Conservation (phyloP, 139 green algal species). For the Asterochloris sp. region DNA sequence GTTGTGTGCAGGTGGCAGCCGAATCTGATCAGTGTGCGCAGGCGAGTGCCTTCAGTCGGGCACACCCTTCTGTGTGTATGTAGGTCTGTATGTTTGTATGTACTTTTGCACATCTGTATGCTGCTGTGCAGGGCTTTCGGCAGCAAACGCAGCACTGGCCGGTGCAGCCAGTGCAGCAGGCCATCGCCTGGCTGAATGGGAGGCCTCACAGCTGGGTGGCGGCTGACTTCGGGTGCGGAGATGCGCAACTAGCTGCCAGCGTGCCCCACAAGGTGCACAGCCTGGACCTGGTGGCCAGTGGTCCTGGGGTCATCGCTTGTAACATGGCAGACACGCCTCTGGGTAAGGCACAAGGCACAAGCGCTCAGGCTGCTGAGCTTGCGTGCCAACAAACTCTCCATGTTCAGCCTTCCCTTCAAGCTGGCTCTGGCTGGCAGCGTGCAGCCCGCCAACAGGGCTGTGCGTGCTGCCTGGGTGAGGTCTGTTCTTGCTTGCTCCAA, state of each 20-base stretch:
- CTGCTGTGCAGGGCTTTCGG: slow-evolving; percentile 60
- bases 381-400: no score
- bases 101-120: background rate
- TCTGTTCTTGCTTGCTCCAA: no score
- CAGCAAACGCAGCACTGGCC: slow-evolving; percentile 85
- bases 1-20: no score
- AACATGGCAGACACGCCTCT: slow-evolving; percentile 82
- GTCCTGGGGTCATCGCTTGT: slow-evolving; percentile 82
- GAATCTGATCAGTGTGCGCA: background rate
- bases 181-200: slow-evolving; percentile 59
- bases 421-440: no score
- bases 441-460: no score
- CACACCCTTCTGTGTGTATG: background rate
- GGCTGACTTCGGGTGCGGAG: slow-evolving; percentile 95
- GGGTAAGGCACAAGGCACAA: background rate
- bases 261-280: slow-evolving; percentile 73
- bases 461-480: no score
- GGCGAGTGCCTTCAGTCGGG: background rate
- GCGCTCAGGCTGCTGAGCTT: no score
- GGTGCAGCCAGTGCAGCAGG: slow-evolving; percentile 76
- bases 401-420: no score
- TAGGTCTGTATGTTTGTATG: background rate
- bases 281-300: slow-evolving; percentile 82
- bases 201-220: slow-evolving; percentile 43
- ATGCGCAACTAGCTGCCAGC: slow-evolving; percentile 69